phyloP scores from a whole-genome alignment of 495 filamentous ascomycete species.

The Tuber microsphaerosporum region DNA sequence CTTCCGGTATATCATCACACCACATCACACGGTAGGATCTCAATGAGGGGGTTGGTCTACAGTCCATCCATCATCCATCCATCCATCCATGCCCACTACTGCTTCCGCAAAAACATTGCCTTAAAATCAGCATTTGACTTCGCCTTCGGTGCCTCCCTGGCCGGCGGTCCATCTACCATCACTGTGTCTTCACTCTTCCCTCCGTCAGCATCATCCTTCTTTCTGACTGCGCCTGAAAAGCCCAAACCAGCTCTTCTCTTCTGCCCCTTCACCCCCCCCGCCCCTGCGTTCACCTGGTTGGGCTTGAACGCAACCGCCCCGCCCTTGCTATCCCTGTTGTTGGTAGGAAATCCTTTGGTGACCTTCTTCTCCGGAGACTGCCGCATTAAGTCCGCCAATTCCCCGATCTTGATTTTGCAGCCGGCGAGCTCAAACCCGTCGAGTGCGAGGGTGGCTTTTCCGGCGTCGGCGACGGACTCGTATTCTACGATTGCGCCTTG shows the following conservation, averaged over 20 bases:
- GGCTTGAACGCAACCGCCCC: slow-evolving; percentile 47
- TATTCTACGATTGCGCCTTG: slow-evolving; percentile 86
- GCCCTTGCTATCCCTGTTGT: slow-evolving; percentile 45
- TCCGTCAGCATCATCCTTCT: slow-evolving; percentile 51
- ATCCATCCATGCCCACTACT: slow-evolving; percentile 2
- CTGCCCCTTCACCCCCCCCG: slow-evolving; percentile 35
- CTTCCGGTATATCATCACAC: slow-evolving; percentile 2
- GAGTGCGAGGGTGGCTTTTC: slow-evolving; percentile 66
- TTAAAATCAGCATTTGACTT: slow-evolving; percentile 90
- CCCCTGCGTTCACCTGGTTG: slow-evolving; percentile 11
- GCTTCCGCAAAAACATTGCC: slow-evolving; percentile 55
- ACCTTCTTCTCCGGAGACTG: slow-evolving; percentile 52
- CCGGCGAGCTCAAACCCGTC: slow-evolving; percentile 65
- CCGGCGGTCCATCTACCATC: slow-evolving; percentile 23
- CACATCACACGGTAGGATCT: background rate
- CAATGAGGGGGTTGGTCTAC: background rate
- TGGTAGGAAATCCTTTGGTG: slow-evolving; percentile 46
- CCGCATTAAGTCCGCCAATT: slow-evolving; percentile 59
- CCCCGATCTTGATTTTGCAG: slow-evolving; percentile 61
- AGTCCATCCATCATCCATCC: background rate
- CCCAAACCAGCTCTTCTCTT: slow-evolving; percentile 45
- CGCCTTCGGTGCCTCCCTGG: slow-evolving; percentile 40
- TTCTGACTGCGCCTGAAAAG: slow-evolving; percentile 46
- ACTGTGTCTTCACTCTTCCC: slow-evolving; percentile 39
- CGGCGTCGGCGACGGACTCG: slow-evolving; percentile 58